Evolutionary conservation across 2,329 filamentous ascomycete species (phyloP).

Genomic region (Fusarium sp.): DNA sequence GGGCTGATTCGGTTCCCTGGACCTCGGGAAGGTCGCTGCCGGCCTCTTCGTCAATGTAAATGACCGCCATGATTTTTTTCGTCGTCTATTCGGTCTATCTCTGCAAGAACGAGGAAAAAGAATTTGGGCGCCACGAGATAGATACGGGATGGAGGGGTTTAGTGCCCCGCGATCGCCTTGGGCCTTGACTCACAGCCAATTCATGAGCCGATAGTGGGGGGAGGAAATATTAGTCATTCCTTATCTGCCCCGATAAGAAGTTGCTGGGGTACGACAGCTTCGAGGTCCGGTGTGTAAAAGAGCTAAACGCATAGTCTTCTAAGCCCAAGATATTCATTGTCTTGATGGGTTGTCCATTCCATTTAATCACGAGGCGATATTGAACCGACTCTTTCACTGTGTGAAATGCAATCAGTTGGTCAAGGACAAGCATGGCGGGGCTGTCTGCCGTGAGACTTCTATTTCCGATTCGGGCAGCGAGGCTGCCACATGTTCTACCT

Average conservation of each 20-base stretch:
- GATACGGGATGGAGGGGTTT: constrained; percentile 26
- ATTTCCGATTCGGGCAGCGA: neutral
- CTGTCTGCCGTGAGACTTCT: neutral
- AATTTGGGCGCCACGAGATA: constrained; percentile 14
- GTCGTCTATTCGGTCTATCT: constrained; percentile 13
- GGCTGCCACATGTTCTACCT: neutral
- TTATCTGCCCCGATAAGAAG: constrained; percentile 6
- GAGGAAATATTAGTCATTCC: constrained; percentile 37
- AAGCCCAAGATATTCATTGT: neutral
- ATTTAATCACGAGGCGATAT: neutral
- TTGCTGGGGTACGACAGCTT: neutral
- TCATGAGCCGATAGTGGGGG: constrained; percentile 31
- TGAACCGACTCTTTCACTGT: neutral
- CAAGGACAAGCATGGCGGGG: neutral
- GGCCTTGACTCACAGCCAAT: constrained; percentile 31
- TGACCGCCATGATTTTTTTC: constrained; percentile 49
- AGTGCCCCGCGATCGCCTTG: constrained; percentile 31
- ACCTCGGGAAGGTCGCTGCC: constrained; percentile 78
- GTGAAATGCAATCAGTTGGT: neutral
- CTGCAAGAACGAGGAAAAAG: constrained; percentile 17
- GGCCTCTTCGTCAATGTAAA: constrained; percentile 76
- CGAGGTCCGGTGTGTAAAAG: neutral
- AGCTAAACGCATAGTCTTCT: neutral
- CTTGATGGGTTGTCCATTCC: neutral
- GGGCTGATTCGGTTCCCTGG: constrained; percentile 76